Evolutionary conservation across 2,329 filamentous ascomycete species (phyloP), one percentile per base, ranked within the genome.

Genomic region (Aspergillus ustus): DNA sequence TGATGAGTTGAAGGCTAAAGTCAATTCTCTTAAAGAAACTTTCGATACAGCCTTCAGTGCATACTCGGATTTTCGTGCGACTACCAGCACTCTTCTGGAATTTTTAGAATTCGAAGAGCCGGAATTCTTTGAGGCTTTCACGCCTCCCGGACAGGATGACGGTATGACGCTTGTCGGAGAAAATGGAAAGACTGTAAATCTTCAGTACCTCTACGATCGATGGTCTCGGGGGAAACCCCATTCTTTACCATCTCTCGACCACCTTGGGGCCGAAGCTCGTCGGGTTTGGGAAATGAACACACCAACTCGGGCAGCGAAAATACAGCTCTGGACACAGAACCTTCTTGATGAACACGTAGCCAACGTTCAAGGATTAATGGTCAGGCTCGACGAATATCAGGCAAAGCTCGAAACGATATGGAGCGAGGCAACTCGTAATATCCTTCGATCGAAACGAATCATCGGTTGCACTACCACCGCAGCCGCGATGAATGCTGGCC

Each of bases 401-500:
- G 45, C 53, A 7, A 56, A 44, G 20, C 44, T 70, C 2, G 59
- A 60, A 2, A 49, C 53, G 6, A 13, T 63, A 2, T 64, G 50
- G 43, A 59, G 62, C 6, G 63, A 71, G 29, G 68, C 40, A 25
- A 66, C 45, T 2, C 52, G 60, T 2, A 25, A 54, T 0, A 77
- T 82, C 0, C 78, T 91, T 2, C 73, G 75, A n/a, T 70, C 67
- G 0, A 89, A 86, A 67, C 78, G 83, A 1, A 81, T 93, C 13
- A 87, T 93, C 48, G 89, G 82, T 0, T 91, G 88, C 64, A 93
- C 90, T 0, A 92, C 90, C 0, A 92, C 87, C 0, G 88, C 80
- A 0, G 89, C 89, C 0, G 88, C 90, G 0, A 91, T 82, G 74
- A 84, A 89, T 54, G 75, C 80, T 0, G 74, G 82, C 0, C 77